phyloP scores from a whole-genome alignment of 2,329 filamentous ascomycete species.

The Alternaria rosae region DNA sequence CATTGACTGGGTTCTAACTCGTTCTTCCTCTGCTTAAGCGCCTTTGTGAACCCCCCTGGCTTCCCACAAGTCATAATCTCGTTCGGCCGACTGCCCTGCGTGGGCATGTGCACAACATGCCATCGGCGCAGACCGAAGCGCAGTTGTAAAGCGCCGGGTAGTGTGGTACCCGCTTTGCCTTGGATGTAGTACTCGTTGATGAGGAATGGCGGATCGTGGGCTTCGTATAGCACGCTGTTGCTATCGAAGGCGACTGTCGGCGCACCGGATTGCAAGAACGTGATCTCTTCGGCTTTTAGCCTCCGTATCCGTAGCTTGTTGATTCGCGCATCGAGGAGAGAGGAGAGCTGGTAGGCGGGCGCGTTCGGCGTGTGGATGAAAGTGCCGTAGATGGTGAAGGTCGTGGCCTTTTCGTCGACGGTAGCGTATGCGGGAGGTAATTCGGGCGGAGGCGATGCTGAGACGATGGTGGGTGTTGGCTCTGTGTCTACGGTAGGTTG shows the following conservation, averaged over 20 bases:
- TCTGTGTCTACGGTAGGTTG: background rate
- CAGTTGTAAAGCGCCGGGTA: slow-evolving; percentile 28
- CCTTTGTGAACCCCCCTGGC: slow-evolving; percentile 17
- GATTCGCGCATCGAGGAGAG: slow-evolving; percentile 29
- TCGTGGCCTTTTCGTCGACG: slow-evolving; percentile 31
- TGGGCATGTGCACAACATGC: slow-evolving; percentile 27
- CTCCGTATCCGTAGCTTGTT: slow-evolving; percentile 30
- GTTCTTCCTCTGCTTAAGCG: slow-evolving; percentile 21
- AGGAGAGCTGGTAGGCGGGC: slow-evolving; percentile 38
- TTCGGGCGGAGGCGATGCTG: slow-evolving; percentile 5
- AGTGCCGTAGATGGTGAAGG: slow-evolving; percentile 33
- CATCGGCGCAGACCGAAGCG: slow-evolving; percentile 27
- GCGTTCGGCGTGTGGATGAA: slow-evolving; percentile 34
- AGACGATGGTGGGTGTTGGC: background rate
- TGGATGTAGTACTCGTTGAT: slow-evolving; percentile 31
- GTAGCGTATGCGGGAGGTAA: slow-evolving; percentile 33
- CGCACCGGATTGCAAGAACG: slow-evolving; percentile 17
- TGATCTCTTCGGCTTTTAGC: slow-evolving; percentile 28
- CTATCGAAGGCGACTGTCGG: slow-evolving; percentile 31
- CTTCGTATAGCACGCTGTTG: slow-evolving; percentile 29
- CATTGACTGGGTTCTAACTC: slow-evolving; percentile 28
- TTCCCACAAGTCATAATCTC: slow-evolving; percentile 35
- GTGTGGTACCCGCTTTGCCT: slow-evolving; percentile 20
- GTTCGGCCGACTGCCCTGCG: slow-evolving; percentile 13
- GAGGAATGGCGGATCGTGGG: slow-evolving; percentile 33